Conservation (phyloP, 345 rosid species). For the Brassica incana region DNA sequence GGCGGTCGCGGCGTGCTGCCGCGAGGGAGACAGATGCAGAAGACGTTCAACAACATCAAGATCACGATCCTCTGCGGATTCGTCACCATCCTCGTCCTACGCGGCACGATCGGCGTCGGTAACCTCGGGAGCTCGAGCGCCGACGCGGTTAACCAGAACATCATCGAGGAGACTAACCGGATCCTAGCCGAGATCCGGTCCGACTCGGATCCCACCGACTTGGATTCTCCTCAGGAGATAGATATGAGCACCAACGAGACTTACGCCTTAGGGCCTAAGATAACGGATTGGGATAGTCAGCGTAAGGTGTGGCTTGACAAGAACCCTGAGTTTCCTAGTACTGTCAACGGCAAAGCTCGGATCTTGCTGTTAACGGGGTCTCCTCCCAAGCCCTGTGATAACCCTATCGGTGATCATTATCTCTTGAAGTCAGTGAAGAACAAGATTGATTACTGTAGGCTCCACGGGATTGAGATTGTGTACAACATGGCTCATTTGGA, state of each 20-base stretch:
- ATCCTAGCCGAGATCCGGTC: slow-evolving; percentile 93
- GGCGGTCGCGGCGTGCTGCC: slow-evolving; percentile 44
- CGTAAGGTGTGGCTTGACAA: slow-evolving; percentile 75
- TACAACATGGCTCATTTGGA: not conserved
- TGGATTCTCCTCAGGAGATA: slow-evolving; percentile 49
- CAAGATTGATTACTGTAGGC: not conserved
- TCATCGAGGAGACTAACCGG: slow-evolving; percentile 85
- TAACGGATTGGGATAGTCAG: slow-evolving; percentile 65
- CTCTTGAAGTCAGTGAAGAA: not conserved
- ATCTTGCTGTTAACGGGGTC: not conserved
- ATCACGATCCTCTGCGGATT: slow-evolving; percentile 96
- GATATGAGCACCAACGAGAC: slow-evolving; percentile 61
- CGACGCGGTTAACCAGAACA: slow-evolving; percentile 79
- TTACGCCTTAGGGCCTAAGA: slow-evolving; percentile 78
- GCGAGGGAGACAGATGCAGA: slow-evolving; percentile 90
- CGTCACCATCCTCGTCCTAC: slow-evolving; percentile 90
- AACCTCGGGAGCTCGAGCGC: slow-evolving; percentile 75
- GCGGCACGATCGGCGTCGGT: slow-evolving; percentile 94
- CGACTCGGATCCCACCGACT: slow-evolving; percentile 72
- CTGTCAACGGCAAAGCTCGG: not conserved
- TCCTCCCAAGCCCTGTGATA: not conserved
- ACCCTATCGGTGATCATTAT: not conserved
- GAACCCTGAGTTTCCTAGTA: slow-evolving; percentile 42
- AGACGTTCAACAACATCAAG: slow-evolving; percentile 95
- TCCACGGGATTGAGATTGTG: not conserved